phyloP scores from a whole-genome alignment of 352 stramenopile species.

The Globisporangium cystogenes region DNA sequence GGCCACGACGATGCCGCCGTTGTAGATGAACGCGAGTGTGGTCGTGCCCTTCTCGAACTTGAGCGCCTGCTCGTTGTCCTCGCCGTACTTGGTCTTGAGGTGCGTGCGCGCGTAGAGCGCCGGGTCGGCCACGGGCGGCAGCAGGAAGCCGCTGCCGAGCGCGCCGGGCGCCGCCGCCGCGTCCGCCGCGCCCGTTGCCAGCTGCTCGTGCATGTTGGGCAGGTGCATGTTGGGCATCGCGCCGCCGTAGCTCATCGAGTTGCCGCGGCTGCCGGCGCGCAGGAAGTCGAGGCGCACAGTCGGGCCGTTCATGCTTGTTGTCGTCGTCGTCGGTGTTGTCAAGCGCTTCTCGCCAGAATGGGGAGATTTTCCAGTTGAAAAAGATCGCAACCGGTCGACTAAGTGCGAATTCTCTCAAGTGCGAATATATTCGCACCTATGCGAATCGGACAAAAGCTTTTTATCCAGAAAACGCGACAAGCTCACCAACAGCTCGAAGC shows the following conservation, averaged over 20 bases:
- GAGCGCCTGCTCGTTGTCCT: conserved; percentile 93
- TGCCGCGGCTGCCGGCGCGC: conserved; percentile 54
- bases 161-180: conserved; percentile 18
- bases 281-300: conserved; percentile 66
- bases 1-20: conserved; percentile 96
- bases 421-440: not conserved
- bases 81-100: conserved; percentile 96
- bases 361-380: no score
- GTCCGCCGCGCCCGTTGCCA: conserved; percentile 5
- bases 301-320: conserved; percentile 50
- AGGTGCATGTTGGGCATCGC: conserved; percentile 75
- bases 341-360: not conserved
- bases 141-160: conserved; percentile 55
- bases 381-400: not conserved
- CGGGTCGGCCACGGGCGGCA: conserved; percentile 82
- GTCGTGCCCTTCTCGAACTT: conserved; percentile 99
- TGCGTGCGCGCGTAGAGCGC: conserved; percentile 94
- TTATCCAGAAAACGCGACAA: no score
- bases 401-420: not conserved
- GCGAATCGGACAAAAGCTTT: not conserved
- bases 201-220: conserved; percentile 26
- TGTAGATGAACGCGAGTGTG: conserved; percentile 99
- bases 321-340: not conserved
- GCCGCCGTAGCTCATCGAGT: conserved; percentile 62
- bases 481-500: not conserved